Percentiles rank a stretch among this genome's conserved stretches.
Evolutionary conservation across 2,329 filamentous ascomycete genomes (phyloP).

Genomic region (Metarhizium robertsii): DNA sequence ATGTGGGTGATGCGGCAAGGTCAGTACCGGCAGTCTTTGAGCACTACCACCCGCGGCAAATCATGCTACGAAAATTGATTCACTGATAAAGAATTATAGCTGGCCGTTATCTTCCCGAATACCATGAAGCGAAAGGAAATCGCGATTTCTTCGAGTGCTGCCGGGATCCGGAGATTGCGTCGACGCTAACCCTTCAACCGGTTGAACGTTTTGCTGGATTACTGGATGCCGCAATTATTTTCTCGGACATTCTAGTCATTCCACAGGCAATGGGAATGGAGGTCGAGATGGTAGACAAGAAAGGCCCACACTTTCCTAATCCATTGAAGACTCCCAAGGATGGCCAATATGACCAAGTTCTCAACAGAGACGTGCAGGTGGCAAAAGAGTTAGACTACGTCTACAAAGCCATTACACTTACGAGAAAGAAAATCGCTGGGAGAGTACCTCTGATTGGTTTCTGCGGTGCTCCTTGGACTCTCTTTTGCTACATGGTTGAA

Average conservation of each 20-base stretch:
- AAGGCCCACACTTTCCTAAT: constrained; percentile 87
- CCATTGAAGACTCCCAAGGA: constrained; percentile 74
- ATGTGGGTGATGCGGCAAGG: constrained; percentile 99
- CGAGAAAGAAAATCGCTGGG: constrained; percentile 76
- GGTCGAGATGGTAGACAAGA: constrained; percentile 98
- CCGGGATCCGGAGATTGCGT: constrained; percentile 84
- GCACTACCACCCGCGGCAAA: background rate
- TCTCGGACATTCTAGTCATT: constrained; percentile 96
- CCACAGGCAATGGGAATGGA: constrained; percentile 97
- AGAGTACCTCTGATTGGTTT: constrained; percentile 92
- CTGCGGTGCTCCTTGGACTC: constrained; percentile 92
- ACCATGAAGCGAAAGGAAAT: constrained; percentile 85
- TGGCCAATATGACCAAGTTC: constrained; percentile 69
- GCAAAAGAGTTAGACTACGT: constrained; percentile 82
- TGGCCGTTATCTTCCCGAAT: constrained; percentile 94
- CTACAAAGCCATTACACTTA: constrained; percentile 89
- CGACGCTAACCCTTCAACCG: constrained; percentile 86
- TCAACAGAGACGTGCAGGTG: constrained; percentile 74
- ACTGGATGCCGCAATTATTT: constrained; percentile 95
- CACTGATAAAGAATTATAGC: constrained; percentile 39
- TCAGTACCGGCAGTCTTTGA: constrained; percentile 29
- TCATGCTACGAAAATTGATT: background rate
- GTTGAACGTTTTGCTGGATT: constrained; percentile 85
- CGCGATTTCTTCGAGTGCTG: constrained; percentile 98
- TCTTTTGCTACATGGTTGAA: constrained; percentile 98